Percentiles rank a stretch among this genome's conserved stretches.
Conservation (phyloP, 805 yeast genomes). For the Starmerella bombicola region DNA sequence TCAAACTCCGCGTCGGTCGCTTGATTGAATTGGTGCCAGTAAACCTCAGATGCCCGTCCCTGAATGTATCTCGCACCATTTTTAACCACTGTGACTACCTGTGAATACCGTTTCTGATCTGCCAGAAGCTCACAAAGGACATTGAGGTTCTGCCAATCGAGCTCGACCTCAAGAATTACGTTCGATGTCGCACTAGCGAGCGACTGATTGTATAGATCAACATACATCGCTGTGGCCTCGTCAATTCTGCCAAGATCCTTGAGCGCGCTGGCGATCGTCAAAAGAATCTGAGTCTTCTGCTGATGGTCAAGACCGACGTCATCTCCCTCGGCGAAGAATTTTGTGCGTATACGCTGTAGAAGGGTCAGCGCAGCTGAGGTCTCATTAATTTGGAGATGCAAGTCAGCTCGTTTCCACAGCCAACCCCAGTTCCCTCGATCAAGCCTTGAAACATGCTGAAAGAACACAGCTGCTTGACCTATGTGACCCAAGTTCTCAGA, state of each 20-base stretch:
- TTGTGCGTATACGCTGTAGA: conserved; percentile 20
- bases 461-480: conserved; percentile 49
- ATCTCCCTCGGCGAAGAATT: conserved; percentile 15
- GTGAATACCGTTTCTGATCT: conserved; percentile 26
- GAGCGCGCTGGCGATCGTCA: conserved; percentile 20
- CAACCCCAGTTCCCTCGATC: conserved; percentile 67
- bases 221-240: conserved; percentile 18
- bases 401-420: conserved; percentile 57
- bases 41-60: conserved; percentile 40
- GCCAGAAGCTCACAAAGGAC: conserved; percentile 70
- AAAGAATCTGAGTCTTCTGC: conserved; percentile 28
- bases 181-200: background rate
- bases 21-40: conserved; percentile 44
- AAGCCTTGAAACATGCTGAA: conserved; percentile 70
- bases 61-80: conserved; percentile 75
- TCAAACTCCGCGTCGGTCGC: conserved; percentile 75
- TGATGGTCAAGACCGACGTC: conserved; percentile 34
- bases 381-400: conserved; percentile 25
- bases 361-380: conserved; percentile 23
- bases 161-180: conserved; percentile 29
- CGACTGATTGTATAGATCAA: conserved; percentile 18
- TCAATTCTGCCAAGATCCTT: conserved; percentile 19
- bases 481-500: conserved; percentile 52
- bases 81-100: conserved; percentile 45
- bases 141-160: conserved; percentile 83